Conservation (phyloP, 2,329 filamentous ascomycete species). For the Penicillium freii region DNA sequence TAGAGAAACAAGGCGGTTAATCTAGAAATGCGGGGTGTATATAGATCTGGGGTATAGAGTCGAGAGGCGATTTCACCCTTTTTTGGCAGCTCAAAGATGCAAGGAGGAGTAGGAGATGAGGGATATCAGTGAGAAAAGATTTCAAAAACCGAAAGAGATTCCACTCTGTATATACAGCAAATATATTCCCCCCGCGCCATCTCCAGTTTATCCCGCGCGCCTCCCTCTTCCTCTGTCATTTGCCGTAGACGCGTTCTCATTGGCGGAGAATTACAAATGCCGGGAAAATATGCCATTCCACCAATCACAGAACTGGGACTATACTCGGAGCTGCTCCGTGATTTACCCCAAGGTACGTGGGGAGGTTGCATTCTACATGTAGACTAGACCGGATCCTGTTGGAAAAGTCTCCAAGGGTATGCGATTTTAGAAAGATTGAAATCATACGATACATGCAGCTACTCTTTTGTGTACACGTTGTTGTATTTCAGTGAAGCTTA, state of each 20-base stretch:
- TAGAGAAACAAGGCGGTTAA: background rate
- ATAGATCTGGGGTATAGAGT: background rate
- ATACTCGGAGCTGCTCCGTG: conserved; percentile 22
- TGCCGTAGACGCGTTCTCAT: conserved; percentile 9
- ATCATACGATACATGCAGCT: background rate
- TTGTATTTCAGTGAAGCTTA: background rate
- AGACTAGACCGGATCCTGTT: background rate
- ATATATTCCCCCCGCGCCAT: conserved; percentile 20
- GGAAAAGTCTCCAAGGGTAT: background rate
- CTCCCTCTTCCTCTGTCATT: conserved; percentile 9
- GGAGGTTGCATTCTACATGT: conserved; percentile 6
- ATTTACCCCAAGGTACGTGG: conserved; percentile 1
- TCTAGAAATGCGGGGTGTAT: conserved; percentile 9
- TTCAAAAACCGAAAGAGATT: conserved; percentile 4
- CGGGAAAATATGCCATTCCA: conserved; percentile 24
- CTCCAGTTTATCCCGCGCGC: conserved; percentile 17
- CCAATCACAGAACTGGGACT: conserved; percentile 16
- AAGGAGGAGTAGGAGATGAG: background rate
- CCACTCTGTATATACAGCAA: conserved; percentile 21
- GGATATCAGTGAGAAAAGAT: conserved; percentile 1
- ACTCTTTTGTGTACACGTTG: background rate
- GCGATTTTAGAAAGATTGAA: background rate
- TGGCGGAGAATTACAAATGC: conserved; percentile 22
- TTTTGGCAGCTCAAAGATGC: background rate
- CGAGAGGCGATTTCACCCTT: background rate